These are phyloP conservation scores for Lepidium sativum DNA, from an alignment of 345 rosid species.

Conservation along the genomic window DNA sequence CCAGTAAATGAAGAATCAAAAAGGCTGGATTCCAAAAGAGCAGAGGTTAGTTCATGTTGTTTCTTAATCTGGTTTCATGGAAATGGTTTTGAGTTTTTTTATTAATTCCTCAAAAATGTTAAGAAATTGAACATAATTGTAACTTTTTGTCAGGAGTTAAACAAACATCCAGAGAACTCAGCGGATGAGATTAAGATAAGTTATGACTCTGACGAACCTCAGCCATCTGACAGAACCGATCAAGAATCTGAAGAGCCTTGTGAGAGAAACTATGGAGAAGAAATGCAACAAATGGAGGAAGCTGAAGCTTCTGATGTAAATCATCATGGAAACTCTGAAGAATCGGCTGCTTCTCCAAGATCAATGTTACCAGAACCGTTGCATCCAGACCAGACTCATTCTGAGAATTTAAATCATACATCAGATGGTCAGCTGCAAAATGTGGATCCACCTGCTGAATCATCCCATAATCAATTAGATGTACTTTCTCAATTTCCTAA, in stretches of 20 bases:
- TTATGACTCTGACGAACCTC: constrained; percentile 20
- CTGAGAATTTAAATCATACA: constrained; percentile 20
- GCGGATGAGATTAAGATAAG: constrained; percentile 28
- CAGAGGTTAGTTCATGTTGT: constrained; percentile 34
- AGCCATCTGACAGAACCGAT: constrained; percentile 21
- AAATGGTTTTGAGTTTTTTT: neutral
- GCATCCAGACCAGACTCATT: constrained; percentile 13
- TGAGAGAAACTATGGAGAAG: constrained; percentile 15
- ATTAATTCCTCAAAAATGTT: neutral
- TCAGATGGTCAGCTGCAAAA: constrained; percentile 8
- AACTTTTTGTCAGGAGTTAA: constrained; percentile 26
- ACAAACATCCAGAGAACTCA: constrained; percentile 17
- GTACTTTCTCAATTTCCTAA: neutral
- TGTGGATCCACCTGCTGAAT: constrained; percentile 3
- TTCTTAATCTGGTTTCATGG: neutral
- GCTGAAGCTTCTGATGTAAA: constrained; percentile 22
- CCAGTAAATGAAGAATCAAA: constrained; percentile 11
- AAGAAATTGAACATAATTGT: neutral
- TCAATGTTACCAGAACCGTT: constrained; percentile 34
- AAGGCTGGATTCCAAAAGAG: constrained; percentile 11
- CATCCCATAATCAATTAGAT: constrained; percentile 17
- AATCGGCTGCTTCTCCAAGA: constrained; percentile 36
- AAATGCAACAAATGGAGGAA: constrained; percentile 15
- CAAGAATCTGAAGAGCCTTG: constrained; percentile 22
- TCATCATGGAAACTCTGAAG: constrained; percentile 22